Conservation (phyloP, 2,329 filamentous ascomycete species). For the Fusarium palustre region DNA sequence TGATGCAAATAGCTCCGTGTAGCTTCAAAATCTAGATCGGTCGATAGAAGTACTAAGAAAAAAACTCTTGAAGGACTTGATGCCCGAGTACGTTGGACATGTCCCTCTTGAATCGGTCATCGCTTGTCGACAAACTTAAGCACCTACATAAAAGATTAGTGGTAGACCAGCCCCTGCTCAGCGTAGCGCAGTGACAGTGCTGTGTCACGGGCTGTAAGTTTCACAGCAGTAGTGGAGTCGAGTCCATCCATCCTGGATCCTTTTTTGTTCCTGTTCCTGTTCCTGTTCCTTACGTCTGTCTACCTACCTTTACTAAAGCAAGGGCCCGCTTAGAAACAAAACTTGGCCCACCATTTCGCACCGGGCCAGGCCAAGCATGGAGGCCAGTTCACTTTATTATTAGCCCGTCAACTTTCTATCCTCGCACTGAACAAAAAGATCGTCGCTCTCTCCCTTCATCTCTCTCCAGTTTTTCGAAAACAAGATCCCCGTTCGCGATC, state of each 20-base stretch:
- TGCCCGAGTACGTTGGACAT: constrained; percentile 13
- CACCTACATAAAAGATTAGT: neutral
- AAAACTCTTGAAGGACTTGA: neutral
- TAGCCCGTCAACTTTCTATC: constrained; percentile 19
- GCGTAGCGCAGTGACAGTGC: constrained; percentile 13
- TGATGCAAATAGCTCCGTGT: neutral
- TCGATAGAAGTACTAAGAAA: neutral
- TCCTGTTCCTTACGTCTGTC: constrained; percentile 7
- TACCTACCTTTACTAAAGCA: too few species aligned
- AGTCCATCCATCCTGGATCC: too few species aligned
- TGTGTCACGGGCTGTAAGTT: constrained; percentile 12
- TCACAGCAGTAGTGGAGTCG: constrained; percentile 31
- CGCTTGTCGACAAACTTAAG: neutral
- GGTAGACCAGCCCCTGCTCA: constrained; percentile 7
- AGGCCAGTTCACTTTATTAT: constrained; percentile 24
- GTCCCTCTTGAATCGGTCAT: constrained; percentile 22
- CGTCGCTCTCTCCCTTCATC: constrained; percentile 25
- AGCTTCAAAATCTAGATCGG: neutral
- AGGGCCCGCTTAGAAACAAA: constrained; percentile 41
- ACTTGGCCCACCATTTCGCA: constrained; percentile 37
- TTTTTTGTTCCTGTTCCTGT: too few species aligned
- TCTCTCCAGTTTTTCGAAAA: constrained; percentile 37
- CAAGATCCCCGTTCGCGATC: constrained; percentile 9
- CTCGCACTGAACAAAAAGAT: constrained; percentile 28
- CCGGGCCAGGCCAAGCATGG: constrained; percentile 12